phyloP scores from a whole-genome alignment of 331 rosid species.

The Quercus lobata region DNA sequence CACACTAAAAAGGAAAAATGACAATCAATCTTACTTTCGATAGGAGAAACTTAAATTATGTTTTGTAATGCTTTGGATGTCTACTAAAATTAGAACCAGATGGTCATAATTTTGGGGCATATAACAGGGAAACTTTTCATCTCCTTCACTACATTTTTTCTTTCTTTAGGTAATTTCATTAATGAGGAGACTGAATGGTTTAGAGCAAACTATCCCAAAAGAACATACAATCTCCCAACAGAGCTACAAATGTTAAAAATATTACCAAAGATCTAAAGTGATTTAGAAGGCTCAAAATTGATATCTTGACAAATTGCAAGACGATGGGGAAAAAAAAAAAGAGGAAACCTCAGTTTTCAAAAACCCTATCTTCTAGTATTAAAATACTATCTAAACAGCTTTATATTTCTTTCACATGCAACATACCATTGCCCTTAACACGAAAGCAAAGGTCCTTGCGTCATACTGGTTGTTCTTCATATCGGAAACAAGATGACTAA shows the following conservation, averaged over 20 bases:
- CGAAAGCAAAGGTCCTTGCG: constrained; percentile 70
- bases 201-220: background rate
- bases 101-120: background rate
- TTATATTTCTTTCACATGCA: constrained; percentile 1
- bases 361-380: constrained; percentile 1
- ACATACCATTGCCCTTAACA: constrained; percentile 87
- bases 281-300: background rate
- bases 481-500: constrained; percentile 77
- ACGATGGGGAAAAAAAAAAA: background rate
- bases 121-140: background rate
- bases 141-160: background rate
- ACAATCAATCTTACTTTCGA: background rate
- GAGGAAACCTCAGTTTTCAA: constrained; percentile 17
- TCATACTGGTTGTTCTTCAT: constrained; percentile 83
- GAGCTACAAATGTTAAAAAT: background rate
- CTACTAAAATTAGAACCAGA: background rate
- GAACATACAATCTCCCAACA: background rate
- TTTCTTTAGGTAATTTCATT: background rate
- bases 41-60: background rate
- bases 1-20: background rate
- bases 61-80: background rate
- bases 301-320: background rate
- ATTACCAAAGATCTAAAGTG: background rate
- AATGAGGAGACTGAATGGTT: background rate
- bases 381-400: constrained; percentile 9